These are phyloP conservation scores for Gremmenia infestans DNA, from an alignment of 2,329 filamentous ascomycete species.

Conservation along the genomic window DNA sequence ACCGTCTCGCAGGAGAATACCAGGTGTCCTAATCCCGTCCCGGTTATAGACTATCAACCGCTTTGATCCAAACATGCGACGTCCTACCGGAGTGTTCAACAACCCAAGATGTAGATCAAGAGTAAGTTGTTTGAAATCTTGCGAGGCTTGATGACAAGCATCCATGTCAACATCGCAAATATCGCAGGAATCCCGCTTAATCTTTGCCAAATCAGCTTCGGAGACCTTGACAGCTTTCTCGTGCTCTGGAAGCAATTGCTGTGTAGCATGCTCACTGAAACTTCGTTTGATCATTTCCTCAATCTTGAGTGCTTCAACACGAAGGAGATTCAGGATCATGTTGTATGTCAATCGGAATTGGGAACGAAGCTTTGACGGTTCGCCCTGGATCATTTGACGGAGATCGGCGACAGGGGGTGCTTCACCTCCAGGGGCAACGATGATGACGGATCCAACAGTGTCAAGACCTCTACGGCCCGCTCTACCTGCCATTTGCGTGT, in stretches of 20 bases:
- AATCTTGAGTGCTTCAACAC: constrained; percentile 95
- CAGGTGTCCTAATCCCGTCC: constrained; percentile 77
- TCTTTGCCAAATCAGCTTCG: constrained; percentile 84
- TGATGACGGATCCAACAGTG: constrained; percentile 88
- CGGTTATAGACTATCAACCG: constrained; percentile 80
- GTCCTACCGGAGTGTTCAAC: constrained; percentile 74
- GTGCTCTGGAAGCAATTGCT: constrained; percentile 88
- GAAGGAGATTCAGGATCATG: constrained; percentile 94
- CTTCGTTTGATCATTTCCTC: constrained; percentile 99
- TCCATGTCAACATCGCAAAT: constrained; percentile 79
- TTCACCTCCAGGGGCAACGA: constrained; percentile 80
- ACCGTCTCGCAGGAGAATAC: constrained; percentile 74
- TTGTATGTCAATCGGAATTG: constrained; percentile 98
- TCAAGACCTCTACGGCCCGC: constrained; percentile 91
- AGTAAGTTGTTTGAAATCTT: constrained; percentile 76
- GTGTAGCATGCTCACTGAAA: constrained; percentile 96
- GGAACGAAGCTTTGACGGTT: constrained; percentile 89
- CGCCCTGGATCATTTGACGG: constrained; percentile 90
- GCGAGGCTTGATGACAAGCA: constrained; percentile 72
- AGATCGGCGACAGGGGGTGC: constrained; percentile 80
- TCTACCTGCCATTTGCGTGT: constrained; percentile 97
- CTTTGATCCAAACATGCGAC: constrained; percentile 70
- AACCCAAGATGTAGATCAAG: constrained; percentile 73
- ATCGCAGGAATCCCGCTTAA: constrained; percentile 78
- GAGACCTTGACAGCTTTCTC: constrained; percentile 91